Evolutionary conservation across 2,329 filamentous ascomycete genomes (phyloP).

Genomic region (Pseudocercospora crystallina): DNA sequence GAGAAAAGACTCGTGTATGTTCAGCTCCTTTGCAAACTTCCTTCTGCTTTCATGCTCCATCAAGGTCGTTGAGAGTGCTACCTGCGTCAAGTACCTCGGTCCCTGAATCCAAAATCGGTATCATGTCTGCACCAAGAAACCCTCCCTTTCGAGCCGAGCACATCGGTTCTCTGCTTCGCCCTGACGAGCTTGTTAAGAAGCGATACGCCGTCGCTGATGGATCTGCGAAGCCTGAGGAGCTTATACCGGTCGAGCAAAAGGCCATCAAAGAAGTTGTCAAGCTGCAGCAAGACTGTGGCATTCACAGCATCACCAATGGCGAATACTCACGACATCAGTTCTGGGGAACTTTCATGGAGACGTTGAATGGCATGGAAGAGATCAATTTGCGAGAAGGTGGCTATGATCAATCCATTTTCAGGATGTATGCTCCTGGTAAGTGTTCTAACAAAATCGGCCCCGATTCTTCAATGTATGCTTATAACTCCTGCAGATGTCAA

Average conservation of each 20-base stretch:
- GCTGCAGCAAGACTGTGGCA: conserved; percentile 35
- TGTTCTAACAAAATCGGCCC: background rate
- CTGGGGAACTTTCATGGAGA: conserved; percentile 37
- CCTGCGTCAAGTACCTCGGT: background rate
- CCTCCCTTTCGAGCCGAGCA: conserved; percentile 71
- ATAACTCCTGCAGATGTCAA: conserved; percentile 49
- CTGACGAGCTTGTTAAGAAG: conserved; percentile 60
- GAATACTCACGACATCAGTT: conserved; percentile 36
- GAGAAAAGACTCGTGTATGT: no score
- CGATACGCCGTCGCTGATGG: conserved; percentile 50
- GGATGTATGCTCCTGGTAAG: conserved; percentile 55
- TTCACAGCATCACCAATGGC: conserved; percentile 35
- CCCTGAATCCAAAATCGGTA: conserved; percentile 39
- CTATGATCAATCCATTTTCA: conserved; percentile 53
- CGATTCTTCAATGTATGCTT: background rate
- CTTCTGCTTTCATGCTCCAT: background rate
- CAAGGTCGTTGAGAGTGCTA: background rate
- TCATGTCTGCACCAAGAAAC: conserved; percentile 47
- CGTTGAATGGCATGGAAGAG: conserved; percentile 48
- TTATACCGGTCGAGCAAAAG: conserved; percentile 34
- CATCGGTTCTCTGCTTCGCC: conserved; percentile 68
- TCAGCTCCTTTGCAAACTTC: no score
- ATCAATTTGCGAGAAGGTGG: conserved; percentile 41
- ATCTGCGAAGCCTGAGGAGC: conserved; percentile 25
- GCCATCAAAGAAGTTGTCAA: conserved; percentile 35